A percentile compares a stretch with the other conserved stretches of the same genome.
phyloP scores from a whole-genome alignment of 768 basidiomycete species.

The Mrakia blollopis region DNA sequence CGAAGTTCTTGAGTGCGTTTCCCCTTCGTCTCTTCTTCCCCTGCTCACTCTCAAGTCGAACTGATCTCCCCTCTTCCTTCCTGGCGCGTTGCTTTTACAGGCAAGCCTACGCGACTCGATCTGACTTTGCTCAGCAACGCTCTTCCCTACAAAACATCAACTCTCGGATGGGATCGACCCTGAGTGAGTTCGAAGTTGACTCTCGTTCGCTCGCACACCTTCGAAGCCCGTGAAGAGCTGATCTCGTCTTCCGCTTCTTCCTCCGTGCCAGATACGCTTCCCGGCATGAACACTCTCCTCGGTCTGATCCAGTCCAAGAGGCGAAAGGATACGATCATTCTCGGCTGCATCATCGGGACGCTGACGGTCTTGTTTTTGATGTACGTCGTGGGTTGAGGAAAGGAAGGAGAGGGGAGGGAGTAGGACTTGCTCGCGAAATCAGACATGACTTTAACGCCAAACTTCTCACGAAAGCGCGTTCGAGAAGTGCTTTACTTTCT shows the following conservation, averaged over 20 bases:
- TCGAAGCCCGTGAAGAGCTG: neutral
- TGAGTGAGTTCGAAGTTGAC: constrained; percentile 55
- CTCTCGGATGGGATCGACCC: constrained; percentile 71
- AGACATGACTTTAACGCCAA: neutral
- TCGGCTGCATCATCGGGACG: constrained; percentile 37
- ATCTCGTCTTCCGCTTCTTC: neutral
- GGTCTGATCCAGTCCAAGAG: constrained; percentile 89
- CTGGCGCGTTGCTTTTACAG: constrained; percentile 47
- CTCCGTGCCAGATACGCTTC: constrained; percentile 62
- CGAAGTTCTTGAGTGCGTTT: constrained; percentile 71
- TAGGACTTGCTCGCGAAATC: neutral
- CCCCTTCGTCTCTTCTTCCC: neutral
- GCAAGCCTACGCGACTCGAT: constrained; percentile 94
- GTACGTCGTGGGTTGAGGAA: constrained; percentile 15
- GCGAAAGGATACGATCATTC: constrained; percentile 78
- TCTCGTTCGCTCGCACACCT: neutral
- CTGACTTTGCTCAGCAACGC: constrained; percentile 83
- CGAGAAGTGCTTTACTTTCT: neutral
- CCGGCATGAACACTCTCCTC: constrained; percentile 87
- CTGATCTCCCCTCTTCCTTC: neutral
- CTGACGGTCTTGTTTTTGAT: constrained; percentile 20
- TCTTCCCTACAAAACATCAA: constrained; percentile 70
- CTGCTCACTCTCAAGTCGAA: neutral
- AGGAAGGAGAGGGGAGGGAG: neutral
- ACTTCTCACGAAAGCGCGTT: neutral